Base-by-base conservation (phyloP, 345 rosid species). In the Pelargonium nanum region DNA sequence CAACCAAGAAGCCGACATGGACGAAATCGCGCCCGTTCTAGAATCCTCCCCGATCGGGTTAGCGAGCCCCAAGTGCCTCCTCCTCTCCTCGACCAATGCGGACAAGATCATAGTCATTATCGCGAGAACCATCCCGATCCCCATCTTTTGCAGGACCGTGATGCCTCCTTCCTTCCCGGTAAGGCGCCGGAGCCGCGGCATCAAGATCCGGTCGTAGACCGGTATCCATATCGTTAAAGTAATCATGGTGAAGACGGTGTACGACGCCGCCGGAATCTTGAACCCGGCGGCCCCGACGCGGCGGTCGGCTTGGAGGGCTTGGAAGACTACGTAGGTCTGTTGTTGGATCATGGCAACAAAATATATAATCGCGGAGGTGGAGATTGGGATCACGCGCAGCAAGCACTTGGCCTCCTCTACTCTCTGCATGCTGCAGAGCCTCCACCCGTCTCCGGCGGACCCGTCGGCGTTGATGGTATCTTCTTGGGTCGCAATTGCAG, bases 401-500 rank as follows among this genome's bases (percentile, higher is more conserved):
- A 75, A 7, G 30, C 79, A 69, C 57, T 75, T 80, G 19, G 72
- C 67, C 34, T 77, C 85, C 62, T 80, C 85, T 52, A 80, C 78
- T 24, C 72, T 63, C 30, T 80, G 85, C 55, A 75, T 6, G 24
- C 70, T 67, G 59, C 76, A 60, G 0, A 80, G 72, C 25, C 56
- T 72, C 82, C 80, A 75, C 24, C 74, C 76, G 61, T 75, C 17
- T 9, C 24, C 48, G 1, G 69, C 63, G 0, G 71, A 61, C 20
- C 84, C 84, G 58, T 77, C 77, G 1, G 20, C 9, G 23, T 68
- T 74, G 23, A 72, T 26, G 53, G 77, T 55, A 28, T 69, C 68
- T 17, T 74, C 65, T 0, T 65, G 23, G 1, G 71, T 66, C 1
- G 55, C 16, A 56, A 80, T 69, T 22, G 83, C 76, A 0, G 83